Evolutionary conservation across 805 yeast genomes (phyloP).

Genomic region (Wickerhamomyces chambardii): DNA sequence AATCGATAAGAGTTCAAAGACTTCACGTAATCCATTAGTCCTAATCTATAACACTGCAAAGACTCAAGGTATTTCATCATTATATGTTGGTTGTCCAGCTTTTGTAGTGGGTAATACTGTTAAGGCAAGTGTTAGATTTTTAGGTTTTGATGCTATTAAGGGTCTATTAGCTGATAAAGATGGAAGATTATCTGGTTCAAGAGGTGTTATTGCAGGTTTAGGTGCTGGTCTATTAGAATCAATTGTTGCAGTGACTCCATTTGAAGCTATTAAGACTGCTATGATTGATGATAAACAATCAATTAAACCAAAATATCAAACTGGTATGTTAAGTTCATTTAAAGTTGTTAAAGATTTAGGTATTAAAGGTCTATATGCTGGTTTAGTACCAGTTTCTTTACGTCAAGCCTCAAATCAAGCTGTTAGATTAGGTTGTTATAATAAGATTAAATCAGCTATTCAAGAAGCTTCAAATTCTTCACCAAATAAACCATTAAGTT

Average conservation of each 20-base stretch:
- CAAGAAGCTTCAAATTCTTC: slow-evolving; percentile 62
- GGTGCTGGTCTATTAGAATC: slow-evolving; percentile 95
- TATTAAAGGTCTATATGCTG: slow-evolving; percentile 75
- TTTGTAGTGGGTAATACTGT: slow-evolving; percentile 94
- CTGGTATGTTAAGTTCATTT: slow-evolving; percentile 47
- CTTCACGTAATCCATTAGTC: slow-evolving; percentile 77
- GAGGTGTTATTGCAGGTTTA: slow-evolving; percentile 94
- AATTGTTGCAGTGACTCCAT: slow-evolving; percentile 91
- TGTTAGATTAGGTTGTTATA: slow-evolving; percentile 89
- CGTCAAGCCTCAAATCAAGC: slow-evolving; percentile 96
- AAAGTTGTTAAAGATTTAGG: slow-evolving; percentile 72
- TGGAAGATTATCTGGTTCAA: slow-evolving; percentile 80
- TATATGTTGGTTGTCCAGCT: slow-evolving; percentile 95
- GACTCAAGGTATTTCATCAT: slow-evolving; percentile 67
- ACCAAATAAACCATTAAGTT: slow-evolving; percentile 65
- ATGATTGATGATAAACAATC: slow-evolving; percentile 88
- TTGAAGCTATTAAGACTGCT: slow-evolving; percentile 94
- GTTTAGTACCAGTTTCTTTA: slow-evolving; percentile 85
- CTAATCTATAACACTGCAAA: slow-evolving; percentile 68
- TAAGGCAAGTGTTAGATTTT: slow-evolving; percentile 90
- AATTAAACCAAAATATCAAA: slow-evolving; percentile 67
- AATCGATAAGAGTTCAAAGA: slow-evolving; percentile 51
- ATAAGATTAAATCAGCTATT: slow-evolving; percentile 70
- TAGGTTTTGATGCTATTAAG: slow-evolving; percentile 88
- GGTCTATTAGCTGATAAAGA: slow-evolving; percentile 66